Base-by-base conservation (phyloP, 2,329 filamentous ascomycete species). In the Colletotrichum lentis region DNA sequence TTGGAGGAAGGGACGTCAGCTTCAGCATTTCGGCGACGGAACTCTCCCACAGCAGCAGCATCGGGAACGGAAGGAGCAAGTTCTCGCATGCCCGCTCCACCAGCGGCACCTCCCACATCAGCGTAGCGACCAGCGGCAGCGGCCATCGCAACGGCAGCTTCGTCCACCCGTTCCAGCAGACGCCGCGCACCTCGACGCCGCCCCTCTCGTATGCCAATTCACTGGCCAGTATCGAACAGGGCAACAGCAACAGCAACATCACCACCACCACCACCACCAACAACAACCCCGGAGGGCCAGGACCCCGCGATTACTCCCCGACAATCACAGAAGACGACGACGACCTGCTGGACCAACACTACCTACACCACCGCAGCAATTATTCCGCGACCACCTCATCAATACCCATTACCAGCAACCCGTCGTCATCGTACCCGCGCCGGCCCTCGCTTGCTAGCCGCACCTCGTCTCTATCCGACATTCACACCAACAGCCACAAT, bases 101-200 rank as follows among this genome's bases (percentile, higher is more conserved):
- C 62, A 88, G 86, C 73, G 86, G 85, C 64, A 82, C 83, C 58
- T 88, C 86, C 27, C 85, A 88, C 73, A 78, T 81, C 70, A 88
- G 86, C 11, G 81, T 86, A 61, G 82, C 84, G 8, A 87, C 86
- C 31, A 83, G 82, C 57, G 83, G 80, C 69, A 88, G 86, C 72
- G 82, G 77, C 49, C 77, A 75, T 62, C 81, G 84, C 65, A 80
- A 79, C 65, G 81, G 81, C 65, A 72, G 47, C 81, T 90, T 90
- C 73, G 82, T 89, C 22, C 88, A 90, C 73, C 88, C 88, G 31
- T 90, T 89, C 71, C 86, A 89, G 74, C 88, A 90, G 77, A 88
- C 82, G 10, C 88, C 88, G 39, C 83, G 86, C 47, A 86, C 86
- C 1, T 85, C 86, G 53, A 88, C 87, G 67, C 86, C 87, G 58